Base-by-base conservation (phyloP, 768 basidiomycete species). In the Boletellus emodensis region DNA sequence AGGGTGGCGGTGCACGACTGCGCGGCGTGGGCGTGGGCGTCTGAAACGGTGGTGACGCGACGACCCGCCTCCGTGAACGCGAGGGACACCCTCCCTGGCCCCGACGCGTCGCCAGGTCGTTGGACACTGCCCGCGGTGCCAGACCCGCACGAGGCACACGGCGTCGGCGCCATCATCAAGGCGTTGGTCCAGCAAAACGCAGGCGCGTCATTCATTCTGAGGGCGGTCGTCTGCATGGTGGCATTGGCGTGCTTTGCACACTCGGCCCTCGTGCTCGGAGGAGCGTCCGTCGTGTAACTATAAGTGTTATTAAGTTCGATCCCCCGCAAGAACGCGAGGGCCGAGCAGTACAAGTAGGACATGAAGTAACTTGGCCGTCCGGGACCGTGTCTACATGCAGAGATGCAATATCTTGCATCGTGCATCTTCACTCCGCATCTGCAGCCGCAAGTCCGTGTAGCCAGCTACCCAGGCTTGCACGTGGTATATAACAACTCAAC, bases 381-480 rank as follows among this genome's bases (percentile, higher is more conserved):
- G 20, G 20, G 30, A 26, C 26, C 26, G 11, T 17, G 15, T 40
- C 26, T 52, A 44, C 56, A 44, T 6, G 30, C 24, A 24, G 24
- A 24, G 43, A 28, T 39, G 43, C 24, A 33, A 49, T 40, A 44
- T 24, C 6, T 3, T 24, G 24, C 24, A 24, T 24, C 24, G 24
- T 24, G 24, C 24, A 24, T 6, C 24, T 6, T 24, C 24, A 24
- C 24, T 6, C 24, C 24, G 6, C 24, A 11, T 20, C 30, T 32
- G 6, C 18, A 6, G 8, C 18, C 1, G 37, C 39, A 58, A 58
- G 57, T 54, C 51, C 55, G 40, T 49, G 68, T 70, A 70, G 66
- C 66, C 68, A 50, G 66, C 66, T 68, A 68, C 66, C 48, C 48
- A 22, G 56, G 42, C 54, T 58, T 63, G 63, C 52, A 38, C 30